Evolutionary conservation across 805 yeast species (phyloP), one percentile per base, ranked within the genome.

Genomic region (Ogataea siamensis): DNA sequence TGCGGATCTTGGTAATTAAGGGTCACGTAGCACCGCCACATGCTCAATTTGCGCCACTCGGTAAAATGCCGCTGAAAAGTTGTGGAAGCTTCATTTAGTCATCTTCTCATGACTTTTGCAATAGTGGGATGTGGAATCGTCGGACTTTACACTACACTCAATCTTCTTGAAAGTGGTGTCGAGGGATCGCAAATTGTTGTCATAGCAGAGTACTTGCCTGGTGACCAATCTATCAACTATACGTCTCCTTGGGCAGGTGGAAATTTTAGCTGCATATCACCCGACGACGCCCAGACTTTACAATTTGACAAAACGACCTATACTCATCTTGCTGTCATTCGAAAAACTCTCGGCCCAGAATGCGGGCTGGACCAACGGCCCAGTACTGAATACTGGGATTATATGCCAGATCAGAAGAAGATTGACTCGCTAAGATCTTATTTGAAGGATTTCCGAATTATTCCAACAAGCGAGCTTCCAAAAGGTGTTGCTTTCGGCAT

Each of bases 231-330:
- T 4, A 74, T 75, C 40, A 67, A 74, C 34, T 86, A 81, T 58
- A 79, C 95, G 1, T 82, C 89, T 0, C 95, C 95, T 0, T 82
- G 83, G 74, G 95, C 95, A 0, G 83, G 83, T 17, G 82, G 78
- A 6, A 76, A 77, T 53, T 76, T 76, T 51, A 71, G 79, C 3
- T 67, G 74, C 44, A 80, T 82, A 32, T 72, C 85, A 0, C 83
- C 80, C 2, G 68, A 71, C 42, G 84, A 79, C 47, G 58, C 58
- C 2, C 67, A 62, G n/a, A 66, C 74, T 0, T 50, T 80, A 35
- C 55, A 54, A 4, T 78, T 65, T 49, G 89, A 82, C 53, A 70
- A 70, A 52, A 66, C 63, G 49, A 79, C 87, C 2, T 83, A 78
- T 54, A 53, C 64, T 15, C 67, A 73, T 50, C 57, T 83, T 29